Conservation (phyloP, 257 asterid genomes). For the Scutellaria baicalensis region DNA sequence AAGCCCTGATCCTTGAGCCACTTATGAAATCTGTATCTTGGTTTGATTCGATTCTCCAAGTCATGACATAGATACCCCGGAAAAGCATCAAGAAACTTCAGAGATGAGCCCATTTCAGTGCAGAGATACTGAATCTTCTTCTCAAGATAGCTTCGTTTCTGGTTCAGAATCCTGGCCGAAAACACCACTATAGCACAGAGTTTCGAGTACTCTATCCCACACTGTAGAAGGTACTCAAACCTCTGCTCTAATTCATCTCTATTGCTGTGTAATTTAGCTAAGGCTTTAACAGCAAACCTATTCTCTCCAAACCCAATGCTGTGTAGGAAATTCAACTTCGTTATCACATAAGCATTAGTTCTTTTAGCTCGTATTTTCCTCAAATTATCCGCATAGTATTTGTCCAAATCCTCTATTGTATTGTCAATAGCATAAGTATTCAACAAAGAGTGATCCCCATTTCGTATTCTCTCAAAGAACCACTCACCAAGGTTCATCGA, state of each 20-base stretch:
- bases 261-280: constrained; percentile 26
- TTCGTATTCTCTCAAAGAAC: constrained; percentile 51
- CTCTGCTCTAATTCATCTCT: constrained; percentile 39
- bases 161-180: constrained; percentile 44
- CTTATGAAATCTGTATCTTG: constrained; percentile 47
- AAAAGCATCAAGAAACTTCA: constrained; percentile 42
- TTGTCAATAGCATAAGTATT: constrained; percentile 19
- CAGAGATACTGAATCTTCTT: constrained; percentile 43
- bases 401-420: constrained; percentile 26
- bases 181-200: constrained; percentile 37
- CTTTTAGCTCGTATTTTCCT: constrained; percentile 27
- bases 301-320: constrained; percentile 61
- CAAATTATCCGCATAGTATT: constrained; percentile 26
- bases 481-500: constrained; percentile 51
- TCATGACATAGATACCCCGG: constrained; percentile 56
- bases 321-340: constrained; percentile 48
- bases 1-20: constrained; percentile 49
- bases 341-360: constrained; percentile 17
- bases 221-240: constrained; percentile 40
- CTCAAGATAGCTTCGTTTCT: constrained; percentile 29
- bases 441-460: constrained; percentile 36
- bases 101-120: constrained; percentile 38
- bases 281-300: constrained; percentile 36
- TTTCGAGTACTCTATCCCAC: constrained; percentile 45
- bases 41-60: constrained; percentile 58